Conservation (phyloP, 2,329 filamentous ascomycete species). For the Neofusicoccum ribis region DNA sequence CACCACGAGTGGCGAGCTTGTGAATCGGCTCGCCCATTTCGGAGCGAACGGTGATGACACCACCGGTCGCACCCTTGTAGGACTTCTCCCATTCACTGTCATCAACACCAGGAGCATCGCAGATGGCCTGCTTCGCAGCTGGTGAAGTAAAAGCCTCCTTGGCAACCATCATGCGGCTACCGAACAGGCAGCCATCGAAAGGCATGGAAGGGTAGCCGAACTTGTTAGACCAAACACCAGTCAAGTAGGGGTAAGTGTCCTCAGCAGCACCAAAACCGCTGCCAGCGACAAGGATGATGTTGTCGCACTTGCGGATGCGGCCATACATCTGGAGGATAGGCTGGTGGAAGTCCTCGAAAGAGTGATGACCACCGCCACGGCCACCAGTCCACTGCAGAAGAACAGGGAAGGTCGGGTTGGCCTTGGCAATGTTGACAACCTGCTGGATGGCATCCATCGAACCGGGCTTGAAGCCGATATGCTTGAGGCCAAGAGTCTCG, state of each 20-base stretch:
- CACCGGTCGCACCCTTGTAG: constrained; percentile 73
- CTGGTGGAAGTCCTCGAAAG: constrained; percentile 52
- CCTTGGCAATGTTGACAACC: constrained; percentile 50
- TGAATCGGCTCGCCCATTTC: constrained; percentile 99
- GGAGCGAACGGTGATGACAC: constrained; percentile 92
- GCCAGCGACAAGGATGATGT: constrained; percentile 50
- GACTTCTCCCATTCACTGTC: constrained; percentile 50
- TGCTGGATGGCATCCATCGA: constrained; percentile 48
- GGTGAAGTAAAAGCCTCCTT: constrained; percentile 48
- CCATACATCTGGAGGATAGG: constrained; percentile 50
- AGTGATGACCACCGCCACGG: constrained; percentile 52
- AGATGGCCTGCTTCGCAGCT: constrained; percentile 47
- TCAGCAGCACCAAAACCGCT: constrained; percentile 50
- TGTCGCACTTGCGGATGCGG: constrained; percentile 46
- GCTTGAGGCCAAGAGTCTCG: constrained; percentile 57
- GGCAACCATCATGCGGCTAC: constrained; percentile 50
- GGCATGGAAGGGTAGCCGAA: constrained; percentile 50
- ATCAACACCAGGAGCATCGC: constrained; percentile 44
- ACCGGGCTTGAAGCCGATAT: constrained; percentile 52
- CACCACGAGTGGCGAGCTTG: constrained; percentile 95
- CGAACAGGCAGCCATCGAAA: constrained; percentile 49
- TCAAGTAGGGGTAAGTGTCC: constrained; percentile 51
- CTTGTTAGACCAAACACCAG: constrained; percentile 45
- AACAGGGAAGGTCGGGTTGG: constrained; percentile 47
- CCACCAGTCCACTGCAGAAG: constrained; percentile 53